Base-by-base conservation (phyloP, 768 basidiomycete species). In the Serendipita vermifera region DNA sequence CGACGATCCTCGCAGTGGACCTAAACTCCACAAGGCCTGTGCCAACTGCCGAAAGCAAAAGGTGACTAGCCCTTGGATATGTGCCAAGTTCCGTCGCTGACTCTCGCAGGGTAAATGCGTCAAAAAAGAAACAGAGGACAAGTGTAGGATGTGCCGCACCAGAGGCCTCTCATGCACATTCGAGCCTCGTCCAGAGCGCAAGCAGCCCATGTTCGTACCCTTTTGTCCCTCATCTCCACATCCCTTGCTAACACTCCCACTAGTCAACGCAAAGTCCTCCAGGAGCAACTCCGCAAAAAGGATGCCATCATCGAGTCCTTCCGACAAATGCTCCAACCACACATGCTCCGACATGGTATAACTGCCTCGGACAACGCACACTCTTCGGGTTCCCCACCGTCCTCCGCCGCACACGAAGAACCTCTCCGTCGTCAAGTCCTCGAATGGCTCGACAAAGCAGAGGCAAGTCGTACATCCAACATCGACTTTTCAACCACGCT, bases 391-490 rank as follows among this genome's bases (percentile, higher is more conserved):
- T 51, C 46, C 17, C 46, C 46, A 22, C 46, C 46, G 5, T 51
- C 46, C 17, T 51, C 46, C 11, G 46, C 46, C 26, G 46, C 46
- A 7, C 27, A 51, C 24, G 46, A 51, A 26, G 46, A 51, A n/a
- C 46, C 46, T 5, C 24, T 51, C 24, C 20, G 46, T 9, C 26
- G 32, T 9, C 46, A 51, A 51, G 46, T 51, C 46, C 46, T 51
- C 22, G 46, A 51, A 27, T 51, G 46, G 46, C 46, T 51, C 46
- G 46, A 51, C 15, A n/a, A n/a, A n/a, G n/a, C n/a, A n/a, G n/a
- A n/a, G n/a, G n/a, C n/a, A n/a, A n/a, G n/a, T n/a, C n/a, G n/a
- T n/a, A n/a, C n/a, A n/a, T n/a, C n/a, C n/a, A n/a, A n/a, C n/a
- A n/a, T n/a, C n/a, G n/a, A n/a, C n/a, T n/a, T n/a, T n/a, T n/a